Base-by-base conservation (phyloP, 1,284 basidiomycete species). In the Malassezia pachydermatis region DNA sequence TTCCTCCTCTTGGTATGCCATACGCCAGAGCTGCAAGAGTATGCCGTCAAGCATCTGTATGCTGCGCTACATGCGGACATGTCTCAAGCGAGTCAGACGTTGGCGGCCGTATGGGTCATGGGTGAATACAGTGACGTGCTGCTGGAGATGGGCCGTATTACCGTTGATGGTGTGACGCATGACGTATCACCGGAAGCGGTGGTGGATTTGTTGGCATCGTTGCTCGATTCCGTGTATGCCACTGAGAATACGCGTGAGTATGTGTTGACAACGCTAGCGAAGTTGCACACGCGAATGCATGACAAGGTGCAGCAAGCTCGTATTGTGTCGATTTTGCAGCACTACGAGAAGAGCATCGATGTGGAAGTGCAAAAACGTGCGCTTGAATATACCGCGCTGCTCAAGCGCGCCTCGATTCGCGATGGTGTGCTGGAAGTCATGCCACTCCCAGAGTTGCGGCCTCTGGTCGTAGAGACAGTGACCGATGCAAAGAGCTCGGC, bases 1-100 rank as follows among this genome's bases (percentile, higher is more conserved):
- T 98, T 98, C 74, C 86, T 99, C 57, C 84, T 94, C 17, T 80
- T 99, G 17, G 88, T 96, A 0, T 88, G 86, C 41, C 88, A 99
- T 74, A 98, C 94, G 0, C 88, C 94, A 1, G 94, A 99, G 71
- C 76, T 99, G 33, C 94, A 98, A 73, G 84, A 83, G 11, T 98
- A 98, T 74, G 94, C 90, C 0, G 82, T 88, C 7, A 92, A 90
- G 55, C 88, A 88, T 63, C 76, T 99, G 19, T 98, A 88, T 72
- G 78, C 82, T 1, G 85, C 92, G 2, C 79, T 99, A 14, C 84
- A 83, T 48, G 77, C 79, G 1, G 94, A 99, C 73, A 84, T 99
- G 32, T 96, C 92, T 2, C 94, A 98, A 69, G 92, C 98, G 67
- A 88, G 87, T 7, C 76, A 98, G 29, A 95, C 94, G 0, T 76